Conservation (phyloP, 2,329 filamentous ascomycete genomes). For the Penicillium sp. region DNA sequence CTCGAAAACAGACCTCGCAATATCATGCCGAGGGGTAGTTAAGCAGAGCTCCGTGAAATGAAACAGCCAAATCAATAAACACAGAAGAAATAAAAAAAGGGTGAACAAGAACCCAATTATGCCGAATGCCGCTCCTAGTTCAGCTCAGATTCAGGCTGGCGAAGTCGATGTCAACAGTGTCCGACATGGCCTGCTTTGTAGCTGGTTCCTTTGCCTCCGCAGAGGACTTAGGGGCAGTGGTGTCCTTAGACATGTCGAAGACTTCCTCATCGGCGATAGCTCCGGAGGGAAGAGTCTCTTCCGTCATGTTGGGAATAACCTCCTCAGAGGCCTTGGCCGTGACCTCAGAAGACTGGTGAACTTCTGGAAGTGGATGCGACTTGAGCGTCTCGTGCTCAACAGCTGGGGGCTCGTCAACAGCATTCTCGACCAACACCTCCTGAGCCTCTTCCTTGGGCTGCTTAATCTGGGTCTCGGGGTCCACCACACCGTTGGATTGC, state of each 20-base stretch:
- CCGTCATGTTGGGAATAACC: background rate
- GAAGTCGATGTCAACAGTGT: conserved; percentile 27
- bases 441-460: conserved; percentile 8
- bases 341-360: background rate
- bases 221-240: background rate
- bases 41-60: conserved; percentile 1
- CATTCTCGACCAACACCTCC: conserved; percentile 3
- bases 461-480: conserved; percentile 2
- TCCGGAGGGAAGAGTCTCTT: background rate
- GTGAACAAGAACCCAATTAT: conserved; percentile 8
- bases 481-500: background rate
- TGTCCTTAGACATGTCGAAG: conserved; percentile 48
- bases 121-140: background rate
- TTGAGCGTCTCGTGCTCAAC: conserved; percentile 6
- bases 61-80: conserved; percentile 14
- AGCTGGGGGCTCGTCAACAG: background rate
- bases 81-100: conserved; percentile 11
- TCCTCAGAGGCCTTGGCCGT: background rate
- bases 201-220: background rate
- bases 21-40: background rate
- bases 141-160: conserved; percentile 25
- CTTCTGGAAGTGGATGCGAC: background rate
- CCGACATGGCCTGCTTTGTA: conserved; percentile 9
- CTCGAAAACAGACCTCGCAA: background rate
- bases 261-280: conserved; percentile 38